phyloP scores from a whole-genome alignment of 2,329 filamentous ascomycete species.

The Claviceps sp. region DNA sequence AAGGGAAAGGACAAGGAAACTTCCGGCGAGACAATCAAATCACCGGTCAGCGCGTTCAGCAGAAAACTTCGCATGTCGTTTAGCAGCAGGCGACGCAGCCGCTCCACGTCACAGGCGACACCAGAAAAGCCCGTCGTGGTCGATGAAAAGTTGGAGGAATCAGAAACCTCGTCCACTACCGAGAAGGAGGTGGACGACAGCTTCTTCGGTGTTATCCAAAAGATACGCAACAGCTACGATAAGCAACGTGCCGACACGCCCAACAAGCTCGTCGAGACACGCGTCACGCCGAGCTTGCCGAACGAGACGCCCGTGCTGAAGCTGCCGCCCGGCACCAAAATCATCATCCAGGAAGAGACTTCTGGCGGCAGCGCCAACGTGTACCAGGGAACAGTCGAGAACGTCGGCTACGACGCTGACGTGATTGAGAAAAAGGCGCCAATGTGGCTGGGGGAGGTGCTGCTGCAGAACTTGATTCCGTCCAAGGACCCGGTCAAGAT shows the following conservation, averaged over 20 bases:
- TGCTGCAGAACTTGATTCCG: constrained; percentile 71
- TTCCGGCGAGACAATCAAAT: constrained; percentile 39
- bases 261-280: constrained; percentile 42
- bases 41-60: constrained; percentile 52
- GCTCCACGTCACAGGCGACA: constrained; percentile 44
- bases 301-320: constrained; percentile 67
- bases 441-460: constrained; percentile 81
- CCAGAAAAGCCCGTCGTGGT: constrained; percentile 58
- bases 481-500: constrained; percentile 90
- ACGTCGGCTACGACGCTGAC: constrained; percentile 64
- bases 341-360: constrained; percentile 58
- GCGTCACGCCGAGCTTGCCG: constrained; percentile 54
- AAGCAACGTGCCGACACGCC: constrained; percentile 46
- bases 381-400: constrained; percentile 77
- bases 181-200: constrained; percentile 65
- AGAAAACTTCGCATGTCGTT: constrained; percentile 82
- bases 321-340: constrained; percentile 51
- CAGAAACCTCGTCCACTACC: constrained; percentile 48
- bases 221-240: constrained; percentile 60
- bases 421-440: constrained; percentile 75
- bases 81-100: constrained; percentile 70
- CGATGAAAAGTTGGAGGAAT: constrained; percentile 65
- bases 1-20: constrained; percentile 33
- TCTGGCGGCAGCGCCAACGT: constrained; percentile 63
- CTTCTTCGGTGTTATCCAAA: constrained; percentile 59